Percentiles rank a stretch among this genome's conserved stretches.
These are phyloP conservation scores for Balansia obtecta DNA, from an alignment of 2,329 filamentous ascomycete genomes.

Conservation along the genomic window DNA sequence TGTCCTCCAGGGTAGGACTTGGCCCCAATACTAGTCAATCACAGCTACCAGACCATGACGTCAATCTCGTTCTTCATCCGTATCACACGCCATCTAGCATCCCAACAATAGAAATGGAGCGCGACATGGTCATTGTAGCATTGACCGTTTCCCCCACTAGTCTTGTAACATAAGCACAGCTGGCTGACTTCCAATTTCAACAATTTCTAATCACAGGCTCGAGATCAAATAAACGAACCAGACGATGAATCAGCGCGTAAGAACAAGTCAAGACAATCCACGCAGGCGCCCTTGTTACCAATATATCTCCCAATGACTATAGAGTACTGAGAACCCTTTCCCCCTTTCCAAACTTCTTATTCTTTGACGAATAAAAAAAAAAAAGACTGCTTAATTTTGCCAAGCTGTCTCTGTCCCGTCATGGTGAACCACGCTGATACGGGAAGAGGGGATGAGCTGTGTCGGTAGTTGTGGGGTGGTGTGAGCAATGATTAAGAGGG, in stretches of 20 bases:
- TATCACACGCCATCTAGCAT: not conserved
- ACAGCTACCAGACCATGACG: no score
- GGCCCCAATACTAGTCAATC: no score
- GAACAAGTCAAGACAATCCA: not conserved
- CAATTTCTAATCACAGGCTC: not conserved
- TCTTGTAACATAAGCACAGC: no score
- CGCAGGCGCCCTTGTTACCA: constrained; percentile 3
- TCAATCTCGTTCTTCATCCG: not conserved
- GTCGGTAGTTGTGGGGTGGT: not conserved
- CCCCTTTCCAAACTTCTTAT: constrained; percentile 1
- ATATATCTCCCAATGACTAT: not conserved
- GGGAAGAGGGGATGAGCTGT: not conserved
- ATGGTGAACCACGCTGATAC: not conserved
- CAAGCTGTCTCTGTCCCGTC: not conserved
- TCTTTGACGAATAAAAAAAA: not conserved
- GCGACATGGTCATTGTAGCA: not conserved
- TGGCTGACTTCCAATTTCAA: not conserved
- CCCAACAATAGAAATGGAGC: not conserved
- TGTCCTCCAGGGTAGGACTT: no score
- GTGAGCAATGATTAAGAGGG: not conserved
- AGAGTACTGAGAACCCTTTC: not conserved
- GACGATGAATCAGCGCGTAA: not conserved
- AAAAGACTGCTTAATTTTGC: not conserved
- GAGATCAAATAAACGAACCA: not conserved
- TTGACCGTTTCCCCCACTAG: no score